These are phyloP conservation scores for Colletotrichum sansevieriae DNA, from an alignment of 2,329 filamentous ascomycete genomes.

Conservation along the genomic window DNA sequence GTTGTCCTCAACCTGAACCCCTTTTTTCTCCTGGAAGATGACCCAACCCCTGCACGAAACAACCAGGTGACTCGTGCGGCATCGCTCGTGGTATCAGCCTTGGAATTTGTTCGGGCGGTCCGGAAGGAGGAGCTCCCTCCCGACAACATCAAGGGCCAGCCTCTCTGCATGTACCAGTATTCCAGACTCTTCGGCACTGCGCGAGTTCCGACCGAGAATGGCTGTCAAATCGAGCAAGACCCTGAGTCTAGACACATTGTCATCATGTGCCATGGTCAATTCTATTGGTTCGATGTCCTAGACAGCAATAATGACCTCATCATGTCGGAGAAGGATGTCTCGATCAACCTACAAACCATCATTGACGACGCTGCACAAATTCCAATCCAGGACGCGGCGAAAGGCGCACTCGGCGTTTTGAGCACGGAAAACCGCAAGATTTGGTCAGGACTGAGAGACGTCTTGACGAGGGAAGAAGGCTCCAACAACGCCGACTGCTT, in stretches of 20 bases:
- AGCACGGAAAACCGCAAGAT: constrained; percentile 97
- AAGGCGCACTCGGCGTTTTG: constrained; percentile 90
- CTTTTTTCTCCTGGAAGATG: constrained; percentile 97
- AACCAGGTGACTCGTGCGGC: constrained; percentile 96
- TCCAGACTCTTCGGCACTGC: constrained; percentile 95
- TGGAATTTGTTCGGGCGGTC: constrained; percentile 93
- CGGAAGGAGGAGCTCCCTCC: constrained; percentile 92
- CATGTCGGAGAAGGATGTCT: constrained; percentile 95
- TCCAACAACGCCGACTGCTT: constrained; percentile 97
- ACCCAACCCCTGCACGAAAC: constrained; percentile 94
- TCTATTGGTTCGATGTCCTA: constrained; percentile 99
- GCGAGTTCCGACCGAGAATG: constrained; percentile 91
- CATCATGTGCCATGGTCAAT: constrained; percentile 93
- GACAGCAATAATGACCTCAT: constrained; percentile 95
- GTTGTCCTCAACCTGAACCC: constrained; percentile 98
- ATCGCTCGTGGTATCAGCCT: constrained; percentile 88
- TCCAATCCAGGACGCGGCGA: constrained; percentile 94
- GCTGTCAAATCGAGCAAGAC: constrained; percentile 96
- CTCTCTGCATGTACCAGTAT: constrained; percentile 98
- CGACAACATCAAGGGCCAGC: constrained; percentile 84
- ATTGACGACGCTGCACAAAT: constrained; percentile 90
- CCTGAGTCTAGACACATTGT: constrained; percentile 93
- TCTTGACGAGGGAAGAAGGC: constrained; percentile 85
- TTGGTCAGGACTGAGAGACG: constrained; percentile 92
- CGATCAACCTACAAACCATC: constrained; percentile 91